Base-by-base conservation (phyloP, 371 early-diverging fungal genomes). In the Sporodiniella umbellata region DNA sequence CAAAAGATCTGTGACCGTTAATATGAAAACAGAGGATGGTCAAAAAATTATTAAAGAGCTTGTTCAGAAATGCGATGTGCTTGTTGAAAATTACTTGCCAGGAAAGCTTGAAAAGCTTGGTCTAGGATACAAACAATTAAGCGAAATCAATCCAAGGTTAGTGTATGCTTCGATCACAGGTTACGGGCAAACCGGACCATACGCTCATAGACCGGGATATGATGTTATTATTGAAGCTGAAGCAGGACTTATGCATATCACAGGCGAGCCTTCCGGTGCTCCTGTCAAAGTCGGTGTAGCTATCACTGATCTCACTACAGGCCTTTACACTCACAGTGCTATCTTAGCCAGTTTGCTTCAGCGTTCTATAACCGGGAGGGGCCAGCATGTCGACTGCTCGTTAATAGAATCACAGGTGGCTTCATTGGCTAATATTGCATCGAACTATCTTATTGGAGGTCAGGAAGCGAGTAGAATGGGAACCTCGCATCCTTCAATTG, bases 231-330 rank as follows among this genome's bases (percentile, higher is more conserved):
- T 93, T 42, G 95, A 92, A 66, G 94, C 92, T 7, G 93, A 94
- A 55, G 95, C 90, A 15, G 96, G 96, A 4, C 57, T 96, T 44
- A 96, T 96, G 95, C 86, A 93, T 64, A 94, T 96, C 37, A 96
- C 96, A 3, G 96, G 96, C 15, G 92, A 93, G 56, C 76, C 77
- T 11, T 70, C 81, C 44, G 86, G 94, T 0, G 54, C 74, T 33
- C 95, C 95, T 5, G 96, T 94, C 56, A 96, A 96, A 62, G 94
- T 93, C 2, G 96, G 96, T 23, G 96, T 96, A 0, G 96, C 96
- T 0, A 91, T 96, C 14, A 95, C 94, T 35, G 89, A 88, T 67
- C 69, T 90, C 8, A 81, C 85, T 8, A 88, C 89, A 15, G 96
- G 96, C 1, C 70, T 96, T 8, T 92, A 94, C 51, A 83, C 92